Evolutionary conservation across 495 filamentous ascomycete genomes (phyloP).

Genomic region (Massariosphaeria phaeospora): DNA sequence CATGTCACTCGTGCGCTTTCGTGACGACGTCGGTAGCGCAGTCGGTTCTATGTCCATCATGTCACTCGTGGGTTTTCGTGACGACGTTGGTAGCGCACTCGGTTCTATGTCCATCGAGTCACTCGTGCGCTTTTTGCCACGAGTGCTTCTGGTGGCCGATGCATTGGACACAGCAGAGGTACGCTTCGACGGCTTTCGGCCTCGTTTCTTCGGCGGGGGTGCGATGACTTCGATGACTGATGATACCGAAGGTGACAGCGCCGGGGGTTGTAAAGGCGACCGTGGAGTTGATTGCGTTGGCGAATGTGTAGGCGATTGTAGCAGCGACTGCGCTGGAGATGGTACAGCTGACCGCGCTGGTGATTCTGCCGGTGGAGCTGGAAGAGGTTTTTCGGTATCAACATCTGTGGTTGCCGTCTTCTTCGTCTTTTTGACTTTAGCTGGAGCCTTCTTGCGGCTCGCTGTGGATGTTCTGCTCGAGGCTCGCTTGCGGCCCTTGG

Average conservation of each 20-base stretch:
- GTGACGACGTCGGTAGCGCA: too few relatives aligned
- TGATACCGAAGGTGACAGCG: background rate
- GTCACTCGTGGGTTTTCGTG: background rate
- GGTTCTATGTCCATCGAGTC: background rate
- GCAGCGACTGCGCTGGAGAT: background rate
- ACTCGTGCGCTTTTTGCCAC: background rate
- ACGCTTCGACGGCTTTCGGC: background rate
- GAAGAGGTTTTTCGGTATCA: background rate
- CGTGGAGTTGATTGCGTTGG: background rate
- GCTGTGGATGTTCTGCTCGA: conserved; percentile 48
- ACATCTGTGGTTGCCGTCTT: background rate
- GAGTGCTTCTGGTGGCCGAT: background rate
- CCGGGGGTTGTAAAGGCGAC: background rate
- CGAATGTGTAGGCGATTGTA: background rate
- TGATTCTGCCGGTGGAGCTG: background rate
- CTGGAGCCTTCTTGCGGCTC: background rate
- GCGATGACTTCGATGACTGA: background rate
- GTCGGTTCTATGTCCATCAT: background rate
- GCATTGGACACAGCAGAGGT: background rate
- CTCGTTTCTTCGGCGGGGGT: background rate
- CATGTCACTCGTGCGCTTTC: background rate
- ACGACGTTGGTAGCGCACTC: too few relatives aligned
- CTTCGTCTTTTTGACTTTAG: background rate
- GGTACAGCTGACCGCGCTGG: background rate
- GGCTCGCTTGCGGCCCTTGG: conserved; percentile 35